Evolutionary conservation across 1,284 basidiomycete genomes (phyloP), one percentile per base, ranked within the genome.

Genomic region (Lentinula novae-zelandiae): DNA sequence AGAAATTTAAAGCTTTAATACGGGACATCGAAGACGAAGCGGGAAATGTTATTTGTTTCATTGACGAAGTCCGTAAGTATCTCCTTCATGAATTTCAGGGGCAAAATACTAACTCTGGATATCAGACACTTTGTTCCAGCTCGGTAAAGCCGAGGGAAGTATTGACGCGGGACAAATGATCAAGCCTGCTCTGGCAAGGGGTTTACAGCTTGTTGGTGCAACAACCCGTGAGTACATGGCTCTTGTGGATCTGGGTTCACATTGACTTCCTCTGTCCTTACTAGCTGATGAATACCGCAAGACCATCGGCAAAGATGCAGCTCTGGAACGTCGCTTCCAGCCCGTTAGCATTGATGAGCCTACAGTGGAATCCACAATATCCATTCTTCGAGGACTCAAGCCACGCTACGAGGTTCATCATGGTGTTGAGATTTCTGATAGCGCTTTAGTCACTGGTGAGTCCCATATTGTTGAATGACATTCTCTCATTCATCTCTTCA

Each of bases 161-260:
- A 89, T 97, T 65, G 93, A 96, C 67, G 95, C 91, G 1, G 93
- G 91, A 0, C 93, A 96, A 69, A 91, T 94, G 89, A 92, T 95
- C 66, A 95, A 94, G 69, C 92, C 92, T 36, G 90, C 92, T 0
- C 81, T 96, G 3, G 93, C 93, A 2, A 79, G 93, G 46, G 94
- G 94, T 2, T 75, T 96, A 3, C 90, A 93, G 69, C 83, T 95
- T 1, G 90, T 95, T 5, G 93, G 93, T 34, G 93, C 93, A 0
- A 95, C 93, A 0, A 95, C 93, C 3, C 85, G 90, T 90, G 72
- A 60, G 86, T 76, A 20, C 22, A 15, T 44, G 39, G 61, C 49
- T 15, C n/a, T 58, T 27, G 27, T 27, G 3, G 27, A 27, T 27
- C 27, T 27, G 27, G 27, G 27, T 33, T 48, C 55, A 34, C 1